These are phyloP conservation scores for Penicillium hesseltinei DNA, from an alignment of 2,329 filamentous ascomycete genomes.

Conservation along the genomic window DNA sequence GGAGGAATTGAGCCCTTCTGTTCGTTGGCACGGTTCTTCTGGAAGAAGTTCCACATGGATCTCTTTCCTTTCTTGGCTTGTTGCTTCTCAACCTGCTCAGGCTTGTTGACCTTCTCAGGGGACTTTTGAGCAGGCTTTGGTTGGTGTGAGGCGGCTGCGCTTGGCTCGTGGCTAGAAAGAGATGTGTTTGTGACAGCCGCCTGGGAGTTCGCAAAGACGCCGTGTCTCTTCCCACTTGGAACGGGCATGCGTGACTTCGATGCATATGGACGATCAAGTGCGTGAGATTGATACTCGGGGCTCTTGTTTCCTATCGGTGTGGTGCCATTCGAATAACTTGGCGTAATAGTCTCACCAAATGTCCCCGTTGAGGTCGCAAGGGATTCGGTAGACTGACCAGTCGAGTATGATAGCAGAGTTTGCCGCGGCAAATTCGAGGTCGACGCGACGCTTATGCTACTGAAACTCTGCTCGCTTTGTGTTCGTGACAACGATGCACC, in stretches of 20 bases:
- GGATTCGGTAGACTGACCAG: slow-evolving; percentile 36
- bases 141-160: slow-evolving; percentile 7
- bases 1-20: slow-evolving; percentile 28
- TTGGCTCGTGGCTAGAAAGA: slow-evolving; percentile 22
- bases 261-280: neutral
- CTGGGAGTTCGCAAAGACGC: slow-evolving; percentile 22
- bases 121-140: slow-evolving; percentile 4
- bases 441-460: slow-evolving; percentile 33
- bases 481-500: slow-evolving; percentile 35
- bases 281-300: slow-evolving; percentile 6
- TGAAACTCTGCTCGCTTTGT: slow-evolving; percentile 43
- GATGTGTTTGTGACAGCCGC: slow-evolving; percentile 23
- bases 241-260: slow-evolving; percentile 25
- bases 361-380: slow-evolving; percentile 28
- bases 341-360: slow-evolving; percentile 17
- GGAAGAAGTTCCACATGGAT: slow-evolving; percentile 59
- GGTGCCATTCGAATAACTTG: slow-evolving; percentile 5
- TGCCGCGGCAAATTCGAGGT: slow-evolving; percentile 23
- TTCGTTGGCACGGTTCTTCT: slow-evolving; percentile 39
- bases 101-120: slow-evolving; percentile 11
- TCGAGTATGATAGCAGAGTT: slow-evolving; percentile 24
- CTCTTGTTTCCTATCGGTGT: slow-evolving; percentile 4
- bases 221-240: slow-evolving; percentile 20
- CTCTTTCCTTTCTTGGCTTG: slow-evolving; percentile 36
- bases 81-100: slow-evolving; percentile 34